Conservation (phyloP, 257 asterid genomes). For the Solanum piurae region DNA sequence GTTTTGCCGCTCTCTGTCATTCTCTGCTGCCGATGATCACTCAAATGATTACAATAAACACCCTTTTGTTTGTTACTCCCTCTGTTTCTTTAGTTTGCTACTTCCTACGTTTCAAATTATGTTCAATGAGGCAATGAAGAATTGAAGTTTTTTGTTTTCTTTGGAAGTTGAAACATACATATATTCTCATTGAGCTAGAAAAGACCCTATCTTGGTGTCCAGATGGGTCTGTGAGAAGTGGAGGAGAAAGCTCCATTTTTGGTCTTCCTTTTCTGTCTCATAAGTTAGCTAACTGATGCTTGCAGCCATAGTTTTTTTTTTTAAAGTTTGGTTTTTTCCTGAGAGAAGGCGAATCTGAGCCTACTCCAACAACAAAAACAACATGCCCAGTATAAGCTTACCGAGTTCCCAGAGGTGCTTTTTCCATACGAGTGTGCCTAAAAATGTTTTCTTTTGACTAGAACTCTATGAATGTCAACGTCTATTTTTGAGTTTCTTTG, state of each 20-base stretch:
- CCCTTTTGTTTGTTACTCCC: not conserved
- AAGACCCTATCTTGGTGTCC: not conserved
- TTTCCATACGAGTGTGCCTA: not conserved
- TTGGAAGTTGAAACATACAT: not conserved
- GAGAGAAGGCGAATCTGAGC: not conserved
- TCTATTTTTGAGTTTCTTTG: not conserved
- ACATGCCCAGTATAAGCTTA: too few species aligned
- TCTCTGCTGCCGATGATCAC: slow-evolving; percentile 6
- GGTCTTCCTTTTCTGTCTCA: not conserved
- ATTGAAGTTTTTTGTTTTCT: not conserved
- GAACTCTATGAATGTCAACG: not conserved
- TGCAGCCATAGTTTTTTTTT: not conserved
- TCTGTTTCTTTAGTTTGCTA: not conserved
- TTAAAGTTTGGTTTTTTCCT: not conserved
- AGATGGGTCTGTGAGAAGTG: not conserved
- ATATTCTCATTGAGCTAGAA: not conserved
- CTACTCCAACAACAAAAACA: not conserved
- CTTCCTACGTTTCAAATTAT: not conserved
- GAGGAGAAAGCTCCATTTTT: not conserved
- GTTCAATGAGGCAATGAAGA: not conserved
- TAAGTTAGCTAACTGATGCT: not conserved
- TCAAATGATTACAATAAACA: not conserved
- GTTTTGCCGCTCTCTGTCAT: slow-evolving; percentile 11
- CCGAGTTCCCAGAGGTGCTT: not conserved
- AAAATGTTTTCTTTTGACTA: not conserved